Conservation (phyloP, 2,329 filamentous ascomycete species). For the Paraconiothyrium sp. region DNA sequence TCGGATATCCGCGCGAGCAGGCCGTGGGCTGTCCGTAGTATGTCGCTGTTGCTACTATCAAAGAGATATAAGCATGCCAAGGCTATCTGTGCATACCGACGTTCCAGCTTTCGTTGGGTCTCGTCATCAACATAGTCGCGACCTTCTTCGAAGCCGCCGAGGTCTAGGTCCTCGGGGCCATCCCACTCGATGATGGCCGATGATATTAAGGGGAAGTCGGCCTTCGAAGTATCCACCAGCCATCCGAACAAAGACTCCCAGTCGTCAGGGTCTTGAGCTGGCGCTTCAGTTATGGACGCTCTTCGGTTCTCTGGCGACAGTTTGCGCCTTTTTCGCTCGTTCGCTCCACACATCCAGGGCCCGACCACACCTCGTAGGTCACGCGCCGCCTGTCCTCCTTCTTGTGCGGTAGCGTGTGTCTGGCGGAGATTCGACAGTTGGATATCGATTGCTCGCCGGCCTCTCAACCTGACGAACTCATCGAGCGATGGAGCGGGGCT, state of each 20-base stretch:
- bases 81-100: slow-evolving; percentile 72
- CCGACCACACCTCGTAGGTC: slow-evolving; percentile 75
- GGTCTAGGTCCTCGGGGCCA: slow-evolving; percentile 74
- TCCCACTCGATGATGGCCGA: slow-evolving; percentile 76
- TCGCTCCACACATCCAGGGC: slow-evolving; percentile 76
- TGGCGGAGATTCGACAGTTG: slow-evolving; percentile 58
- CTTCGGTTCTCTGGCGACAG: slow-evolving; percentile 46
- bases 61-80: slow-evolving; percentile 74
- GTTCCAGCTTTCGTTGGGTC: slow-evolving; percentile 67
- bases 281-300: slow-evolving; percentile 49
- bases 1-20: slow-evolving; percentile 68
- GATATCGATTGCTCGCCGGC: slow-evolving; percentile 66
- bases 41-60: slow-evolving; percentile 66
- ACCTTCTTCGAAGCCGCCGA: slow-evolving; percentile 66
- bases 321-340: slow-evolving; percentile 64
- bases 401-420: slow-evolving; percentile 18
- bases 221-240: slow-evolving; percentile 68
- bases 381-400: slow-evolving; percentile 60
- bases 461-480: slow-evolving; percentile 70
- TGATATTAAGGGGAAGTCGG: slow-evolving; percentile 70
- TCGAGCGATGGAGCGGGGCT: slow-evolving; percentile 64
- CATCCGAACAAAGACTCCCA: slow-evolving; percentile 77
- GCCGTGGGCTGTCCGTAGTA: slow-evolving; percentile 67
- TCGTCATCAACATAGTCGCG: slow-evolving; percentile 68
- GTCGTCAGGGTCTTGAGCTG: slow-evolving; percentile 52